Base-by-base conservation (phyloP, 2,329 filamentous ascomycete genomes). In the Aspergillus luchuensis region DNA sequence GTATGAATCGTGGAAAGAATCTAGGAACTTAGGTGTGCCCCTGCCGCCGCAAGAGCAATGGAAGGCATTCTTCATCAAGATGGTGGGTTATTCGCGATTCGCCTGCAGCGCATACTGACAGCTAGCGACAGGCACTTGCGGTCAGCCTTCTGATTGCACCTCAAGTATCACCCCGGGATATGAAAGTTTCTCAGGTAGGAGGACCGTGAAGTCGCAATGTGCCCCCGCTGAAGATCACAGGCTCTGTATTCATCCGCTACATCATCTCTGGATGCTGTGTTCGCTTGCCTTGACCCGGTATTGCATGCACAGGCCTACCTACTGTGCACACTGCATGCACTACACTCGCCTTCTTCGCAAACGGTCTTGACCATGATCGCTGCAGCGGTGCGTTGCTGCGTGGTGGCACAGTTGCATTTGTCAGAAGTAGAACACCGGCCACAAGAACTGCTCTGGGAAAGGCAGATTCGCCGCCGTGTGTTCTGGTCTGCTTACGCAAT, bases 401-500 rank as follows among this genome's bases (percentile, higher is more conserved):
- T 56, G 8, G 47, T 47, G n/a, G 53, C 53, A 45, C 53, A 56
- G 25, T 10, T 56, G 41, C 53, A 56, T 28, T n/a, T 45, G 3
- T n/a, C 8, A 5, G 7, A 10, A 8, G 10, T 25, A 8, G 30
- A 21, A 2, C 17, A 25, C 39, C 33, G 15, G 7, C 17, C 28
- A 1, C 15, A 11, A 28, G 11, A 43, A 6, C 25, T 25, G 1
- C 30, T 56, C n/a, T 19, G 45, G 13, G 39, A 56, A 8, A 23
- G 45, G 43, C 53, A 56, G 39, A 56, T 47, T 15, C 53, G 53
- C 2, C 53, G 53, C 13, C 53, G 53, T 3, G 53, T 56, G 5
- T 56, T 56, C 28, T 56, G 53, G 53, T 56, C 53, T 28, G 53
- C 53, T 13, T 56, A 56, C 15, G 53, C 53, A 17, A 56, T 56